Base-by-base conservation (phyloP, 805 yeast species). In the Metschnikowia santaceciliae region DNA sequence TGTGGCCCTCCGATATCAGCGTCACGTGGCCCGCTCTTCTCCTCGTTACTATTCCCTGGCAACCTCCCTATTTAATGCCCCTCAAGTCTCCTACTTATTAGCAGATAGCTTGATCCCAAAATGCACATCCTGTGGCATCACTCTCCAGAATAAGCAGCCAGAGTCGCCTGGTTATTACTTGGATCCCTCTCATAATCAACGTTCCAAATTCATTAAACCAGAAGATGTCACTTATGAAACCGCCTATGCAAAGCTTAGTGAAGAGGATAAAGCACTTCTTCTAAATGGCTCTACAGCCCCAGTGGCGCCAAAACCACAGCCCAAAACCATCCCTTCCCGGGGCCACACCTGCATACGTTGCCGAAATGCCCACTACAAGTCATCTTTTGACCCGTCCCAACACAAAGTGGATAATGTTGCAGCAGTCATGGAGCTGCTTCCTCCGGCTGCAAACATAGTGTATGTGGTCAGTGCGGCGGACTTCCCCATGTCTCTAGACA, bases 391-490 rank as follows among this genome's bases (percentile, higher is more conserved):
- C 15, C 59, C 64, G 0, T 23, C 42, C 4, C 72, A 76, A 55
- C 66, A 59, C 46, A 68, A 68, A 2, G 57, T 61, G 1, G 63
- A 60, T 19, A 46, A 63, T 0, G 56, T 61, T 11, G 60, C 57
- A 3, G 48, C 42, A 13, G 58, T 64, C 20, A 56, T 62, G 55
- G 54, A 52, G 5, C 51, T 54, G 2, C 69, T 79, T 20, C 89
- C 83, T 2, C 60, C 58, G 3, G 57, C 65, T 32, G 76, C 80
- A 3, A 74, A 74, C 7, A 57, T 86, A 1, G 76, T 84, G 2
- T 83, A 86, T 60, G 81, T 87, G 1, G 70, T 85, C 8, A 83
- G 86, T 34, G 82, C 86, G 1, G 64, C 77, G 13, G 96, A 88
- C 56, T 88, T 88, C 61, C 96, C 97, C 1, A 68, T 85, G 38